Conservation (phyloP, 1,284 basidiomycete genomes). For the Pseudozyma thailandica region DNA sequence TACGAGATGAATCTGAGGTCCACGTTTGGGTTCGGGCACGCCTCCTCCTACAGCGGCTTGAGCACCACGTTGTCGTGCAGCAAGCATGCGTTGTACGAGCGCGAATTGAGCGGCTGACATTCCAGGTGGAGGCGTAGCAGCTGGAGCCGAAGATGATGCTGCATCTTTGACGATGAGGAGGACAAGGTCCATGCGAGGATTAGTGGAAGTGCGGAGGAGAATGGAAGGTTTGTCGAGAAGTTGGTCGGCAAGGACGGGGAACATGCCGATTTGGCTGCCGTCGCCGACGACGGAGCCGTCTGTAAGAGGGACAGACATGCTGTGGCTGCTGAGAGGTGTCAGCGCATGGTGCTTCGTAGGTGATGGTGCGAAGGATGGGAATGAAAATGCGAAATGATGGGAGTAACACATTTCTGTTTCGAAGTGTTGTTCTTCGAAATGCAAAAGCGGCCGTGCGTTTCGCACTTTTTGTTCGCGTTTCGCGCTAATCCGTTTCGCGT, state of each 20-base stretch:
- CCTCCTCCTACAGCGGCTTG: conserved; percentile 11
- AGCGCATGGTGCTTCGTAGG: not conserved
- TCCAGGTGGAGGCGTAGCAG: conserved; percentile 24
- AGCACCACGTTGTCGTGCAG: conserved; percentile 38
- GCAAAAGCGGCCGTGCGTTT: conserved; percentile 8
- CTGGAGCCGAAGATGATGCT: conserved; percentile 8
- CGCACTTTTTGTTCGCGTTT: conserved; percentile 1
- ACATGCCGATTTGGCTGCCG: conserved; percentile 40
- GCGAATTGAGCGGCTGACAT: conserved; percentile 49
- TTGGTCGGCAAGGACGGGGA: conserved; percentile 38
- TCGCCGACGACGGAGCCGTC: conserved; percentile 40
- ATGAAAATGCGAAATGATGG: not conserved
- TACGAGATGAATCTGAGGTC: conserved; percentile 38
- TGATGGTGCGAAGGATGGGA: not conserved
- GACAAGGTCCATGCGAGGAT: conserved; percentile 54
- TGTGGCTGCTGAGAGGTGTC: not conserved
- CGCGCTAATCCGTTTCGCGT: conserved; percentile 13
- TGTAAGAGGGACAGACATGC: conserved; percentile 20
- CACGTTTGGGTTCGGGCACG: conserved; percentile 39
- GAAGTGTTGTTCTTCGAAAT: conserved; percentile 12
- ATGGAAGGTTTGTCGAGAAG: conserved; percentile 28
- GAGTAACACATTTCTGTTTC: conserved; percentile 4
- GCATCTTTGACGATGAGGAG: conserved; percentile 39
- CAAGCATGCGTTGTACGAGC: conserved; percentile 45
- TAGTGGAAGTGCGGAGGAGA: conserved; percentile 35